Conservation (phyloP, 2,329 filamentous ascomycete species). For the Talaromyces funiculosus region DNA sequence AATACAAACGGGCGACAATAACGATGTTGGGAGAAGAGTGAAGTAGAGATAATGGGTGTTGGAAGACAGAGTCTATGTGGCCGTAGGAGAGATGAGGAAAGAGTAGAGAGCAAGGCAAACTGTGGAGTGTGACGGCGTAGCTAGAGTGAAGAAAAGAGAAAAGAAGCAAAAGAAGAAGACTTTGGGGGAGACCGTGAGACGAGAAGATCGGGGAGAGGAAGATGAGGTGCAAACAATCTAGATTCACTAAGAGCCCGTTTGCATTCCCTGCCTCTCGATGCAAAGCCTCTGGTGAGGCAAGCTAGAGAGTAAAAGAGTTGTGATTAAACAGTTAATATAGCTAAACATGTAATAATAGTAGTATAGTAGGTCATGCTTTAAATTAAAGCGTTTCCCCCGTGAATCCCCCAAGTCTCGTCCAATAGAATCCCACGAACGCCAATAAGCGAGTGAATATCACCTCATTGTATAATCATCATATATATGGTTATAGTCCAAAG, state of each 20-base stretch:
- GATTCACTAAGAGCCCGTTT: background rate
- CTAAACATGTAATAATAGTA: background rate
- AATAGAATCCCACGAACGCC: conserved; percentile 11
- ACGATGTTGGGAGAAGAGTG: background rate
- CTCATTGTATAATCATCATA: background rate
- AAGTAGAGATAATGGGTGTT: background rate
- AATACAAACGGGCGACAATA: too few species aligned
- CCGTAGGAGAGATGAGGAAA: background rate
- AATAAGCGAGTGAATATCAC: conserved; percentile 6
- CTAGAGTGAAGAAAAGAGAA: background rate
- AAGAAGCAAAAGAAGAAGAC: background rate
- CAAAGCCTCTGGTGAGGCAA: background rate
- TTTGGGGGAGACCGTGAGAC: background rate
- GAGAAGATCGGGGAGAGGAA: background rate
- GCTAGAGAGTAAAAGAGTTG: background rate
- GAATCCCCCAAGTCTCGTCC: background rate
- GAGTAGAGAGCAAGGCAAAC: too few species aligned
- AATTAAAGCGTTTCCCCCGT: background rate
- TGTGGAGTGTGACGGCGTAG: too few species aligned
- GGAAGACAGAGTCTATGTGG: background rate
- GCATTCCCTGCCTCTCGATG: background rate
- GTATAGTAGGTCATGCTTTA: background rate
- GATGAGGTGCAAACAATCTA: background rate
- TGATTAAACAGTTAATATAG: conserved; percentile 9
- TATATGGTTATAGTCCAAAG: conserved; percentile 4